Conservation (phyloP, 75 land plant genomes). For the Pinus tabuliformis region DNA sequence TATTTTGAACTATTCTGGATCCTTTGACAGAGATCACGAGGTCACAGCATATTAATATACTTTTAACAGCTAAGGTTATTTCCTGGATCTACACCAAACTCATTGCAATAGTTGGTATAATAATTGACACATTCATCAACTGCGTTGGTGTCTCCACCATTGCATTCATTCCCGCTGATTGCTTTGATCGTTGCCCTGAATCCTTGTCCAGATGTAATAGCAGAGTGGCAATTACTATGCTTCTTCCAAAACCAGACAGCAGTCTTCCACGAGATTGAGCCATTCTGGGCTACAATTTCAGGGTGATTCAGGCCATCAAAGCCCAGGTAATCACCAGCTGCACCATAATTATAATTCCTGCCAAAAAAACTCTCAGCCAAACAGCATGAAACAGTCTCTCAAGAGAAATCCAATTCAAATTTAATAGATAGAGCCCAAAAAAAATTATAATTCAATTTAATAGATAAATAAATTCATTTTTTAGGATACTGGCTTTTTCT, state of each 20-base stretch:
- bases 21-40: no score
- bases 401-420: no score
- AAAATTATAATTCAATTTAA: no score
- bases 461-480: no score
- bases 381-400: no score
- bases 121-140: constrained; percentile 17
- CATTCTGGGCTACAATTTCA: not conserved
- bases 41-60: no score
- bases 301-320: not conserved
- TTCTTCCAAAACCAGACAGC: constrained; percentile 1
- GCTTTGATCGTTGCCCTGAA: constrained; percentile 18
- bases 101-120: constrained; percentile 25
- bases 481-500: no score
- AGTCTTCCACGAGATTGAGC: not conserved
- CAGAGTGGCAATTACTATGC: constrained; percentile 5
- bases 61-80: constrained; percentile 26
- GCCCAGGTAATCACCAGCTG: constrained; percentile 2
- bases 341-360: not conserved
- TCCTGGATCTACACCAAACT: constrained; percentile 8
- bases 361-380: not conserved
- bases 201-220: constrained; percentile 5
- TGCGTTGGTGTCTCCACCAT: constrained; percentile 15
- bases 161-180: constrained; percentile 29
- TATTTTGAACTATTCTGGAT: no score
- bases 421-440: no score